Evolutionary conservation across 345 rosid species (phyloP).

Genomic region (Eutrema heterophyllum): DNA sequence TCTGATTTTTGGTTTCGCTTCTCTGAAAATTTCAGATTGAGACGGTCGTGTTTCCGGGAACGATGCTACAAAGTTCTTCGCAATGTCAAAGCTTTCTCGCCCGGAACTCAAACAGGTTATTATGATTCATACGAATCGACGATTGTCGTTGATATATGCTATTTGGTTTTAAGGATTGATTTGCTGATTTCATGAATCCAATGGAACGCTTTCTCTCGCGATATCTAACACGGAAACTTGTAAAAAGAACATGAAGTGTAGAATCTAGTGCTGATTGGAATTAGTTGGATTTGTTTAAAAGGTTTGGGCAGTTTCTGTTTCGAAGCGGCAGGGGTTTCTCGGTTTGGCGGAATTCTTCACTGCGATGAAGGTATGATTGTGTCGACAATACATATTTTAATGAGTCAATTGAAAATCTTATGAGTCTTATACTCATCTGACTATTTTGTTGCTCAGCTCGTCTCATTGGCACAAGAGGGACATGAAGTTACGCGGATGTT

Average conservation of each 20-base stretch:
- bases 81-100: slow-evolving; percentile 80
- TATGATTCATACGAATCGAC: not conserved
- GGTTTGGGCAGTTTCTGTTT: slow-evolving; percentile 92
- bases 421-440: not conserved
- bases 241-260: not conserved
- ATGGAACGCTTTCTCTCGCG: not conserved
- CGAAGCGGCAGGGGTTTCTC: slow-evolving; percentile 78
- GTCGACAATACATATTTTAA: not conserved
- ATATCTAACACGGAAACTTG: not conserved
- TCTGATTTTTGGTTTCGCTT: not conserved
- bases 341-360: slow-evolving; percentile 64
- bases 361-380: slow-evolving; percentile 69
- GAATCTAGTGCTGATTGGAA: slow-evolving; percentile 7
- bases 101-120: slow-evolving; percentile 81
- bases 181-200: not conserved
- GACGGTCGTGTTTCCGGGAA: slow-evolving; percentile 81
- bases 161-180: not conserved
- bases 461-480: slow-evolving; percentile 84
- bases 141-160: not conserved
- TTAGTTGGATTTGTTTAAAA: slow-evolving; percentile 16
- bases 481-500: slow-evolving; percentile 38
- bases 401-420: not conserved
- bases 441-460: slow-evolving; percentile 39
- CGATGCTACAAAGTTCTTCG: slow-evolving; percentile 77
- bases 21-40: slow-evolving; percentile 39